Conservation (phyloP, 169 alveolate genomes). For the Eimeria zaria region DNA sequence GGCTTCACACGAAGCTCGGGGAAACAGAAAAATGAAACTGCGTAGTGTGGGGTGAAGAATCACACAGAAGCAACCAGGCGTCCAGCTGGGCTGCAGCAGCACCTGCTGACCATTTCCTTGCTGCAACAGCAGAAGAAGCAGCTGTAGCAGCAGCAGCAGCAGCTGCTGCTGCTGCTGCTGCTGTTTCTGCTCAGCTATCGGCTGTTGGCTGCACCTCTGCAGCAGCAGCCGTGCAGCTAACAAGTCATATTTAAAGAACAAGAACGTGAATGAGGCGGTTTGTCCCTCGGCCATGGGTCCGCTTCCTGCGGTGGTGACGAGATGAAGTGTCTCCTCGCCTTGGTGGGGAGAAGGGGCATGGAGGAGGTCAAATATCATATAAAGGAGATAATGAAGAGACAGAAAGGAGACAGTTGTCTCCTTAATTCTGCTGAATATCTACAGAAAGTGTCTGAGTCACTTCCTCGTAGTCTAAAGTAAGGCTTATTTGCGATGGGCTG, state of each 20-base stretch:
- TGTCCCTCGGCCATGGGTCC: slow-evolving; percentile 13
- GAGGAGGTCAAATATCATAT: neutral
- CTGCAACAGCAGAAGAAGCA: neutral
- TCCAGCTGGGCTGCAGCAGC: neutral
- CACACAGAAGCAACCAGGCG: neutral
- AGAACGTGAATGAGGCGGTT: neutral
- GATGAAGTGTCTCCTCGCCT: neutral
- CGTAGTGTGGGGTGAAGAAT: neutral
- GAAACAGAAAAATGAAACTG: slow-evolving; percentile 32
- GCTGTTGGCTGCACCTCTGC: neutral
- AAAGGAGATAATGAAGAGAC: neutral
- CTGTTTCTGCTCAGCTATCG: neutral
- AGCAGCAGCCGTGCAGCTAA: neutral
- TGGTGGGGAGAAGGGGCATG: neutral
- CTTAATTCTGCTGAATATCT: slow-evolving; percentile 41
- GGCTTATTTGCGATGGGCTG: slow-evolving; percentile 54
- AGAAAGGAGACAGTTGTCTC: slow-evolving; percentile 1
- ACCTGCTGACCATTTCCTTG: neutral
- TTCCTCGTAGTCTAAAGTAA: slow-evolving; percentile 55
- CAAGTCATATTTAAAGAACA: neutral
- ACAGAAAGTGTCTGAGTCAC: slow-evolving; percentile 43
- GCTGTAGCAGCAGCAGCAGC: neutral
- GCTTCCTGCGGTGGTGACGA: slow-evolving; percentile 14
- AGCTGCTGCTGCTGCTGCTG: neutral
- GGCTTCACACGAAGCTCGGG: neutral